These are phyloP conservation scores for Hemisphaericaspora xylanilytica DNA, from an alignment of 1,139 yeast species.

Conservation along the genomic window DNA sequence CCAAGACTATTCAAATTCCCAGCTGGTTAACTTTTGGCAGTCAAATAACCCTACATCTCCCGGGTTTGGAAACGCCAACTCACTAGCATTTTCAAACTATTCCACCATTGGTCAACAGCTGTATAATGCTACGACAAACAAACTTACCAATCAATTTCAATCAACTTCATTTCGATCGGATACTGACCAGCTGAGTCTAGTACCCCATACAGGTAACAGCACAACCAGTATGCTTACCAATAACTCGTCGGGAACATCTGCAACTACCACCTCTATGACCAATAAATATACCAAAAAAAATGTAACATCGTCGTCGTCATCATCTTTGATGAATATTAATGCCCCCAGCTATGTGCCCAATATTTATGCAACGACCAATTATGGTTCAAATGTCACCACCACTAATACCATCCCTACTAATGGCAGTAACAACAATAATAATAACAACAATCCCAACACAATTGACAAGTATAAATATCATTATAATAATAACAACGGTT, in stretches of 20 bases:
- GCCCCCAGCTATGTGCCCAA: constrained; percentile 32
- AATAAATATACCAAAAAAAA: neutral
- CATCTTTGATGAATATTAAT: constrained; percentile 22
- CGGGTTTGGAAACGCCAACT: constrained; percentile 1
- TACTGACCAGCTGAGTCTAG: neutral
- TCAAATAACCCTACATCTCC: constrained; percentile 7
- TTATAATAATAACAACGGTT: neutral
- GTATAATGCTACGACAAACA: neutral
- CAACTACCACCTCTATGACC: neutral
- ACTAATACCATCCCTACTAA: constrained; percentile 19
- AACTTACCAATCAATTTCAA: constrained; percentile 1
- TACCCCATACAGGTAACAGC: constrained; percentile 1
- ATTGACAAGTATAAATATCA: neutral
- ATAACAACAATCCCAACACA: neutral
- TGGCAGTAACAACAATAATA: constrained; percentile 17
- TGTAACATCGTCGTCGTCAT: constrained; percentile 1
- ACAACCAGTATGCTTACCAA: constrained; percentile 1
- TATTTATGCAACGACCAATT: constrained; percentile 7
- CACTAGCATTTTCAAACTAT: constrained; percentile 2
- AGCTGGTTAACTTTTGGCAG: constrained; percentile 17
- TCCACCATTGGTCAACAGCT: constrained; percentile 2
- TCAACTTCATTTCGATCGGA: constrained; percentile 2
- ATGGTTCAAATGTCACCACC: neutral
- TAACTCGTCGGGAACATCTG: neutral
- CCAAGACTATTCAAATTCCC: constrained; percentile 2